A percentile compares a stretch with the other conserved stretches of the same genome.
phyloP scores from a whole-genome alignment of 2,329 filamentous ascomycete genomes.

The Monilinia fructicola region DNA sequence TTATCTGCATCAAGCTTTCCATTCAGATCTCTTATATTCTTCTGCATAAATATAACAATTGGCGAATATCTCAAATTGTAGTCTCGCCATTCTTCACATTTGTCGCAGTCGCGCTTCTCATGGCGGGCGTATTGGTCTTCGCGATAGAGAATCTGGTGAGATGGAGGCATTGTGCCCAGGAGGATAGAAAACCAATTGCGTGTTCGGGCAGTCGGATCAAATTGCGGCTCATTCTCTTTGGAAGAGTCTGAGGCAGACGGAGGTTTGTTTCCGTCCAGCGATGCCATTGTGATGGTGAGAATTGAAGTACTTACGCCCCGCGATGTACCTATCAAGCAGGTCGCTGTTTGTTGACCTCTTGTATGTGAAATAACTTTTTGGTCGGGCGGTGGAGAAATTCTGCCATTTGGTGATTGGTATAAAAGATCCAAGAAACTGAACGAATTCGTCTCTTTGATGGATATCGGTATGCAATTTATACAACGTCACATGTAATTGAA shows the following conservation, averaged over 20 bases:
- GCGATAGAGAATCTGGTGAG: conserved; percentile 45
- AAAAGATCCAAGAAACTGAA: background rate
- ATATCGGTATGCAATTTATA: background rate
- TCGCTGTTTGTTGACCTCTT: background rate
- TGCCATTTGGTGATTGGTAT: background rate
- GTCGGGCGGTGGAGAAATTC: conserved; percentile 16
- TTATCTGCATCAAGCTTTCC: conserved; percentile 72
- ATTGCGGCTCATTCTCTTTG: conserved; percentile 6
- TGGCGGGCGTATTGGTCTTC: conserved; percentile 71
- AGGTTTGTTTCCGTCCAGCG: conserved; percentile 21
- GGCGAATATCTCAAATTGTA: conserved; percentile 85
- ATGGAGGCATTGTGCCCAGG: conserved; percentile 21
- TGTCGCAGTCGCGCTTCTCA: conserved; percentile 74
- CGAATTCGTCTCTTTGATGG: background rate
- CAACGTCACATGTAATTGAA: background rate
- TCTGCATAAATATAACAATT: conserved; percentile 79
- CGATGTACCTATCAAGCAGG: background rate
- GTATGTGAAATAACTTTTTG: conserved; percentile 4
- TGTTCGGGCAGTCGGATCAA: conserved; percentile 19
- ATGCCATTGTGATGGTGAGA: conserved; percentile 7
- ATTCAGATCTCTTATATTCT: conserved; percentile 77
- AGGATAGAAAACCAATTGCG: conserved; percentile 24
- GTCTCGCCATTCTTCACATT: conserved; percentile 78
- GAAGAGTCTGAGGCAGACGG: background rate
- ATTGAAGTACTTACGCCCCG: background rate